Conservation (phyloP, 176 grass and related monocot species). For the Cocos nucifera region DNA sequence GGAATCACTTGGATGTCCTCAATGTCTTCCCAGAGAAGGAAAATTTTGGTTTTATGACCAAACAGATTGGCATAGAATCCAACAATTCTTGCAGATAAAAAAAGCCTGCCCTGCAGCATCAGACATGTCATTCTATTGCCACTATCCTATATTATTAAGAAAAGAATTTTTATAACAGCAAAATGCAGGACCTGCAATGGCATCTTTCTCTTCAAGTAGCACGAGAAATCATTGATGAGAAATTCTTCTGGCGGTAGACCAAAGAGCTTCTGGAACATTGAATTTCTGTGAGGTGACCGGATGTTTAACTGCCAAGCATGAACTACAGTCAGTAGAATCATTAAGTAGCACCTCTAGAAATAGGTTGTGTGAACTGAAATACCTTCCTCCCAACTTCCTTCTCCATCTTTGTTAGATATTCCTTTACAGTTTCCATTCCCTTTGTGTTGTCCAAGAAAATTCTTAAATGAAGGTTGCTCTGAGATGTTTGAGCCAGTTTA, state of each 20-base stretch:
- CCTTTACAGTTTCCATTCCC: conserved; percentile 58
- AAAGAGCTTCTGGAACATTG: conserved; percentile 74
- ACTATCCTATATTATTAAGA: not conserved
- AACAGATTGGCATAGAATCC: conserved; percentile 82
- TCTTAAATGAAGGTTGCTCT: conserved; percentile 68
- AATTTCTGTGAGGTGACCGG: conserved; percentile 68
- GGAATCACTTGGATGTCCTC: conserved; percentile 55
- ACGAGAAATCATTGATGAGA: conserved; percentile 81
- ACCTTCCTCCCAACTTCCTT: conserved; percentile 95
- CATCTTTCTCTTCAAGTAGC: conserved; percentile 67
- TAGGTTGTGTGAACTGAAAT: not conserved
- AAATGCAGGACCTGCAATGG: conserved; percentile 47
- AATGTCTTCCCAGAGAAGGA: conserved; percentile 84
- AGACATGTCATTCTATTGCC: not conserved
- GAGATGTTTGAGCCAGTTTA: conserved; percentile 54
- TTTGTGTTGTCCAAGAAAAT: conserved; percentile 71
- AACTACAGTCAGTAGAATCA: conserved; percentile 2
- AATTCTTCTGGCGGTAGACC: conserved; percentile 68
- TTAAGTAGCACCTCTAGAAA: not conserved
- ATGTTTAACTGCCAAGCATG: conserved; percentile 44
- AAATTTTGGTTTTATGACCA: conserved; percentile 92
- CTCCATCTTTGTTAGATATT: conserved; percentile 77
- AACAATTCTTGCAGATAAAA: conserved; percentile 70
- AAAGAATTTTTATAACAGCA: not conserved
- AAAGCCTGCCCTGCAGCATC: conserved; percentile 55